Conservation (phyloP, 2,329 filamentous ascomycete genomes). For the Exserohilum turcica region DNA sequence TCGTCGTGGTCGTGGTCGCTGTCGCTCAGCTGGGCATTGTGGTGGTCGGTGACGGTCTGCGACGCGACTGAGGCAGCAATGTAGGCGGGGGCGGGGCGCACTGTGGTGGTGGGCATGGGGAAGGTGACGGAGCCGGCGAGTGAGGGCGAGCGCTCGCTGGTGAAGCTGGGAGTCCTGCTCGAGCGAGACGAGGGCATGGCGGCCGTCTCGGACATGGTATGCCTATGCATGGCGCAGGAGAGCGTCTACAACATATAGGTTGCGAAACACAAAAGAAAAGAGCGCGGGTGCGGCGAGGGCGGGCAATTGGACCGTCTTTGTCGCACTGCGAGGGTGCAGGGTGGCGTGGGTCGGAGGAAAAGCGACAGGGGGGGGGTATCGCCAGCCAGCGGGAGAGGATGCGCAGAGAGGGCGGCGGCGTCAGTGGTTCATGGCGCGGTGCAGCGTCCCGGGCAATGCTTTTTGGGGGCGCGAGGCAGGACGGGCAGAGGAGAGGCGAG, state of each 20-base stretch:
- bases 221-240: conserved; percentile 39
- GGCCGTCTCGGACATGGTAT: conserved; percentile 42
- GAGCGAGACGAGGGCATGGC: conserved; percentile 45
- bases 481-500: neutral
- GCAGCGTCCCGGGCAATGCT: neutral
- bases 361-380: conserved; percentile 3
- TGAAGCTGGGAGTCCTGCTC: conserved; percentile 60
- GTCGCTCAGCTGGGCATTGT: conserved; percentile 73
- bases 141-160: conserved; percentile 69
- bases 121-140: conserved; percentile 56
- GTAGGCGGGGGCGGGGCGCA: conserved; percentile 81
- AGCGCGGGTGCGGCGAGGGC: neutral
- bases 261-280: conserved; percentile 8
- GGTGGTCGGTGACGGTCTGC: conserved; percentile 87
- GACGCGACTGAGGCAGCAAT: conserved; percentile 87
- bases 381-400: neutral
- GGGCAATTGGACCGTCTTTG: conserved; percentile 4
- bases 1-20: conserved; percentile 67
- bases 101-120: conserved; percentile 67
- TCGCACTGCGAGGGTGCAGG: conserved; percentile 23
- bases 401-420: neutral
- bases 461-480: neutral
- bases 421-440: conserved; percentile 8
- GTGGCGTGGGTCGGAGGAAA: conserved; percentile 20
- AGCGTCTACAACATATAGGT: conserved; percentile 1